Evolutionary conservation across 1,139 yeast genomes (phyloP).

Genomic region (Dujonia santamariae): DNA sequence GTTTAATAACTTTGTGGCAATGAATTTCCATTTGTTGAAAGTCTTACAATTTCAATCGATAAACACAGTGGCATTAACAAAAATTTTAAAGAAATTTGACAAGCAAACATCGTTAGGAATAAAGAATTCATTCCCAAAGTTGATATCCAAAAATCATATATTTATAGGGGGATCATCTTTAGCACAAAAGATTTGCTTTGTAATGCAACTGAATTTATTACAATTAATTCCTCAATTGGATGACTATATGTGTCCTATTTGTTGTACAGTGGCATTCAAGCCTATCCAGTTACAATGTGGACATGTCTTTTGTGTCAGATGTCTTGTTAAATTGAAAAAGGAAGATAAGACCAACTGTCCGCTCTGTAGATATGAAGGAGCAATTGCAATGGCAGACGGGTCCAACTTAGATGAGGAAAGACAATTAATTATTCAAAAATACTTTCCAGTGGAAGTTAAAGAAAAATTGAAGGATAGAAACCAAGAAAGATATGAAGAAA

Average conservation of each 20-base stretch:
- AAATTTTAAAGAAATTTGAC: constrained; percentile 72
- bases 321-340: constrained; percentile 64
- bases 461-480: constrained; percentile 59
- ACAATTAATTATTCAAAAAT: constrained; percentile 50
- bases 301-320: constrained; percentile 70
- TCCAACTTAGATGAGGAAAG: constrained; percentile 55
- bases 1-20: constrained; percentile 47
- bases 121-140: constrained; percentile 43
- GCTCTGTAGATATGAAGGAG: constrained; percentile 53
- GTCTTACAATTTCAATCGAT: constrained; percentile 60
- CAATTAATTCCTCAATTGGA: constrained; percentile 68
- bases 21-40: constrained; percentile 56
- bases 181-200: constrained; percentile 52
- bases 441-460: constrained; percentile 67
- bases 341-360: constrained; percentile 62
- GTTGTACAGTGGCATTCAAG: constrained; percentile 66
- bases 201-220: constrained; percentile 53
- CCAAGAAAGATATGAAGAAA: constrained; percentile 44
- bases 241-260: constrained; percentile 72
- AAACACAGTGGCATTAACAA: constrained; percentile 60
- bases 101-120: constrained; percentile 63
- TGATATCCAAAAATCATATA: constrained; percentile 44
- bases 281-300: constrained; percentile 63
- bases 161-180: constrained; percentile 47
- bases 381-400: constrained; percentile 57